Evolutionary conservation across 106 monocot genomes (phyloP).

Genomic region (Narthecium ossifragum): DNA sequence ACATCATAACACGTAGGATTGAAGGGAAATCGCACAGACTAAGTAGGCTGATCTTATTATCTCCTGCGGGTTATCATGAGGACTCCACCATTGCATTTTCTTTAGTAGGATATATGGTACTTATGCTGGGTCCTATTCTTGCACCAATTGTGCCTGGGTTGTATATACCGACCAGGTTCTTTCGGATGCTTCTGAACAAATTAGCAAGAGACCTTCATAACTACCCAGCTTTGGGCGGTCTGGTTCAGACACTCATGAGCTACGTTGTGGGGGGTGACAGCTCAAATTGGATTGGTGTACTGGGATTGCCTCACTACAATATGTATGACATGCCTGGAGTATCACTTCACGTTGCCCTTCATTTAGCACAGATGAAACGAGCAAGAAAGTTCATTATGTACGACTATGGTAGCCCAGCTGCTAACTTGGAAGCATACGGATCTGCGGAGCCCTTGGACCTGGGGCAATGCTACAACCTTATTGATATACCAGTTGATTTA

Average conservation of each 20-base stretch:
- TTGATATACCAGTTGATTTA: conserved; percentile 82
- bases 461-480: conserved; percentile 65
- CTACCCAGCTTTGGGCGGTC: conserved; percentile 85
- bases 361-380: conserved; percentile 87
- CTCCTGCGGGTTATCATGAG: conserved; percentile 96
- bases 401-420: conserved; percentile 69
- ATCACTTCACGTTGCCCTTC: conserved; percentile 71
- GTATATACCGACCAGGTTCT: conserved; percentile 93
- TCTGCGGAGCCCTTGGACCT: conserved; percentile 64
- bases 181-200: conserved; percentile 95
- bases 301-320: conserved; percentile 92
- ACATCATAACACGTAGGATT: conserved; percentile 59
- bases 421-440: conserved; percentile 81
- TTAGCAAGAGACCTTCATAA: conserved; percentile 87
- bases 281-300: conserved; percentile 91
- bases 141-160: conserved; percentile 73
- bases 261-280: conserved; percentile 90
- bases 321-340: conserved; percentile 98
- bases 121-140: conserved; percentile 71
- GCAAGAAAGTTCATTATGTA: conserved; percentile 77
- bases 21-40: conserved; percentile 60
- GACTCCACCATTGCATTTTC: conserved; percentile 68
- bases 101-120: conserved; percentile 37
- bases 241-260: conserved; percentile 92
- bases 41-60: conserved; percentile 73